These are phyloP conservation scores for Phyllosticta paracitricarpa DNA, from an alignment of 2,329 filamentous ascomycete genomes.

Conservation along the genomic window DNA sequence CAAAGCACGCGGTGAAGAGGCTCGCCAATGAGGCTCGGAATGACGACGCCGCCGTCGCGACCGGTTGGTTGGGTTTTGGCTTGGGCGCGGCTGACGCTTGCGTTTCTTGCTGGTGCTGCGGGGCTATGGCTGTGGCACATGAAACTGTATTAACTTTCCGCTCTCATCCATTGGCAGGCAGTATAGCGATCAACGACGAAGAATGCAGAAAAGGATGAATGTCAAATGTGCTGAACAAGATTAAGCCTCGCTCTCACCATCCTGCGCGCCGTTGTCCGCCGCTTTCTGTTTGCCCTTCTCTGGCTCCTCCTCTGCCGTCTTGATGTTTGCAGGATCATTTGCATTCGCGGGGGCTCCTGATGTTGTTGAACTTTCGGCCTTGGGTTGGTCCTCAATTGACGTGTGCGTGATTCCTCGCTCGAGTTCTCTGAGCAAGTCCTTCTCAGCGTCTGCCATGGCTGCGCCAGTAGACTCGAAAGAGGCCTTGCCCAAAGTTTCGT, in stretches of 20 bases:
- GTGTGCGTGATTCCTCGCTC: not conserved
- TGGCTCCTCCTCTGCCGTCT: not conserved
- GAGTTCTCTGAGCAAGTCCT: slow-evolving; percentile 1
- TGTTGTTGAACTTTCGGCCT: not conserved
- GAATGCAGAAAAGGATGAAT: slow-evolving; percentile 6
- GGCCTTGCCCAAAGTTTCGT: not conserved
- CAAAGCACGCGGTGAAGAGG: slow-evolving; percentile 8
- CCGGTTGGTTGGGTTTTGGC: not conserved
- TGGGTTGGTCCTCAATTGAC: not conserved
- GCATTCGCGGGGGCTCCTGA: not conserved
- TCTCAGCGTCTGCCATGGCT: slow-evolving; percentile 3
- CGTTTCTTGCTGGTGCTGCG: not conserved
- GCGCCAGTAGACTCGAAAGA: slow-evolving; percentile 2
- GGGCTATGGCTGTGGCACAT: not conserved
- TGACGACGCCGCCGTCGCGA: not conserved
- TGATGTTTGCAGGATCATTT: not conserved
- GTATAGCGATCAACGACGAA: not conserved
- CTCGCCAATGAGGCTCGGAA: slow-evolving; percentile 8
- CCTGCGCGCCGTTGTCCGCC: slow-evolving; percentile 6
- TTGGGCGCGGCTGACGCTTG: not conserved
- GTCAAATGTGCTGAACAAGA: slow-evolving; percentile 5
- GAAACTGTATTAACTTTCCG: slow-evolving; percentile 6
- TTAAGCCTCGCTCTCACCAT: slow-evolving; percentile 3
- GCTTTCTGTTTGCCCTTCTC: slow-evolving; percentile 10
- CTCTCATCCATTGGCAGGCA: not conserved